Conservation (phyloP, 192 early-diverging fungal species). For the Entophlyctis luteolus region DNA sequence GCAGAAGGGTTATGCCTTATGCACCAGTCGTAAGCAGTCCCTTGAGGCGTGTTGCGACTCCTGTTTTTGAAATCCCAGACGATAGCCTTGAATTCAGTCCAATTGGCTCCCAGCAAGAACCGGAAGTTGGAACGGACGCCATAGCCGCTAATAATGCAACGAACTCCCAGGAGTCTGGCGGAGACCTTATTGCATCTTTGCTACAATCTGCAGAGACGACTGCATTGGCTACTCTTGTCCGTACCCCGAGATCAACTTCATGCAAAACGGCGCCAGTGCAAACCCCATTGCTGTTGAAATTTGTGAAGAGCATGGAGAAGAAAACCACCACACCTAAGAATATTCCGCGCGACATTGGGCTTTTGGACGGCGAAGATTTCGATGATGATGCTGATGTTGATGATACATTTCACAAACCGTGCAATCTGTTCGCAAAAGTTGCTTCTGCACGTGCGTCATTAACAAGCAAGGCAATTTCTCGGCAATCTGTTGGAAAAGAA, state of each 20-base stretch:
- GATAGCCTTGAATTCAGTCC: background rate
- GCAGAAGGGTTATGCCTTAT: background rate
- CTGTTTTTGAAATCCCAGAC: background rate
- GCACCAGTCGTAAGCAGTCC: background rate
- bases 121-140: background rate
- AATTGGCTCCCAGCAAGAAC: too few relatives aligned
- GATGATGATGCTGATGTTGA: background rate
- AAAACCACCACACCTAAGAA: background rate
- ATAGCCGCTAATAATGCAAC: background rate
- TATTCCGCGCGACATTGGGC: background rate
- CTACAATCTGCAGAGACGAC: background rate
- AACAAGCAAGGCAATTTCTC: too few relatives aligned
- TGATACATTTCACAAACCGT: slow-evolving; percentile 19
- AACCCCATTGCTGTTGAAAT: background rate
- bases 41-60: background rate
- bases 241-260: background rate
- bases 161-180: background rate
- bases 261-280: background rate
- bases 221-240: background rate
- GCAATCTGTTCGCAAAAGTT: background rate
- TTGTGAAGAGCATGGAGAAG: background rate
- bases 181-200: too few relatives aligned
- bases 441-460: too few relatives aligned
- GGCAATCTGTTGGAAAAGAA: too few relatives aligned
- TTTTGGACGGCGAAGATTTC: background rate